Percentiles rank a stretch among this genome's conserved stretches.
Conservation (phyloP, 2,329 filamentous ascomycete genomes). For the Sporothrix sp. region DNA sequence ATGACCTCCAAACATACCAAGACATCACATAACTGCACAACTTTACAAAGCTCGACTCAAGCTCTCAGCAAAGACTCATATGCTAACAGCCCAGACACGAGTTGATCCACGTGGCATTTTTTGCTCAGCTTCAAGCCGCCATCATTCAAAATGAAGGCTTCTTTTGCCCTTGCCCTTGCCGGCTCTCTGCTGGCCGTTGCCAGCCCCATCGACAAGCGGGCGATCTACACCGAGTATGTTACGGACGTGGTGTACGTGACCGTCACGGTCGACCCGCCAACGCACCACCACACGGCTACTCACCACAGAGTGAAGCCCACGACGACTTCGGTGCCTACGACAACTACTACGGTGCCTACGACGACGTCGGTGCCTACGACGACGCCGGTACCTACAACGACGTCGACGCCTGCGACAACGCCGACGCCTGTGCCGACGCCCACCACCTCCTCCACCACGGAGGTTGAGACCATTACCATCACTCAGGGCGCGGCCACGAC, state of each 20-base stretch:
- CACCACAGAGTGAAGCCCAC: constrained; percentile 1
- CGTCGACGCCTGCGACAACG: constrained; percentile 14
- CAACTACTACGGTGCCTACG: constrained; percentile 13
- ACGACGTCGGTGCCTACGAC: background rate
- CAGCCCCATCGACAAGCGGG: constrained; percentile 35
- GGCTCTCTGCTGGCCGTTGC: constrained; percentile 38
- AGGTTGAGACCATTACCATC: constrained; percentile 6
- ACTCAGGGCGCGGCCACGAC: constrained; percentile 6
- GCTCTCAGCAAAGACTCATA: background rate
- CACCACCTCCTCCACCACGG: background rate
- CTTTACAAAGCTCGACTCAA: constrained; percentile 1
- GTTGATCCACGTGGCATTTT: no score
- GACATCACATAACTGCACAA: background rate
- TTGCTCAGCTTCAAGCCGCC: no score
- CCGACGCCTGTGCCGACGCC: constrained; percentile 8
- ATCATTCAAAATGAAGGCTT: constrained; percentile 41
- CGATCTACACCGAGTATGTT: constrained; percentile 31
- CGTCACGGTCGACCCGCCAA: constrained; percentile 28
- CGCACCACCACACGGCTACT: constrained; percentile 4
- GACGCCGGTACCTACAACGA: constrained; percentile 7
- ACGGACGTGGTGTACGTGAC: constrained; percentile 35
- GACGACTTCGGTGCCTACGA: constrained; percentile 11
- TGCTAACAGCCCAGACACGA: constrained; percentile 1
- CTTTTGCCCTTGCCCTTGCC: constrained; percentile 35
- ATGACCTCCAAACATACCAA: background rate